Conservation (phyloP, 495 filamentous ascomycete genomes). For the Penicillium pancosmium region DNA sequence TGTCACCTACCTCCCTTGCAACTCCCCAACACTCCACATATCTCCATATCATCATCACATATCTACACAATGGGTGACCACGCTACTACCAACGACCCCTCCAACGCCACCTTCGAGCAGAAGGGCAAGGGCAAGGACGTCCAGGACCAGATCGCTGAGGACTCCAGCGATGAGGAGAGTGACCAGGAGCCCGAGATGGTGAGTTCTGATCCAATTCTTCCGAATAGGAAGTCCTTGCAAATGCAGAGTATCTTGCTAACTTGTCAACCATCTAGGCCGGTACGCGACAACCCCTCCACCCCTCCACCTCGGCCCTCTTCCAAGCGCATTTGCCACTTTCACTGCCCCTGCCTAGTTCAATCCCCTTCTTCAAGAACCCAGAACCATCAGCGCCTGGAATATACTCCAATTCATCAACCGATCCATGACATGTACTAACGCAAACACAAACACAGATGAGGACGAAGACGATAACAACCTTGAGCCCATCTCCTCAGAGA, state of each 20-base stretch:
- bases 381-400: not conserved
- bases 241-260: not conserved
- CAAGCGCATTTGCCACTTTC: constrained; percentile 1
- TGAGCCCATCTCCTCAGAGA: constrained; percentile 84
- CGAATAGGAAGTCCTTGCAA: too few relatives aligned
- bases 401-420: not conserved
- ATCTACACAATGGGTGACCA: constrained; percentile 43
- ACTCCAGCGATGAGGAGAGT: constrained; percentile 65
- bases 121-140: constrained; percentile 69
- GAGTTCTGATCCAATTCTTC: constrained; percentile 30
- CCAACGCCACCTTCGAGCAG: constrained; percentile 39
- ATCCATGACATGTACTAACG: not conserved
- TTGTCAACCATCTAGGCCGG: not conserved
- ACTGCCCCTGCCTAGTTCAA: not conserved
- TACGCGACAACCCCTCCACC: constrained; percentile 5
- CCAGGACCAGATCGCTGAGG: constrained; percentile 54
- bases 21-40: constrained; percentile 6
- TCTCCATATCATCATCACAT: constrained; percentile 7
- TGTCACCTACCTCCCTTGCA: constrained; percentile 8
- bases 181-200: constrained; percentile 71
- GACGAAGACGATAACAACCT: constrained; percentile 80
- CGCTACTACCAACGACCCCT: constrained; percentile 36
- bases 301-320: not conserved
- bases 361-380: not conserved
- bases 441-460: constrained; percentile 40